Base-by-base conservation (phyloP, 2,329 filamentous ascomycete genomes). In the Aureobasidium zeae region DNA sequence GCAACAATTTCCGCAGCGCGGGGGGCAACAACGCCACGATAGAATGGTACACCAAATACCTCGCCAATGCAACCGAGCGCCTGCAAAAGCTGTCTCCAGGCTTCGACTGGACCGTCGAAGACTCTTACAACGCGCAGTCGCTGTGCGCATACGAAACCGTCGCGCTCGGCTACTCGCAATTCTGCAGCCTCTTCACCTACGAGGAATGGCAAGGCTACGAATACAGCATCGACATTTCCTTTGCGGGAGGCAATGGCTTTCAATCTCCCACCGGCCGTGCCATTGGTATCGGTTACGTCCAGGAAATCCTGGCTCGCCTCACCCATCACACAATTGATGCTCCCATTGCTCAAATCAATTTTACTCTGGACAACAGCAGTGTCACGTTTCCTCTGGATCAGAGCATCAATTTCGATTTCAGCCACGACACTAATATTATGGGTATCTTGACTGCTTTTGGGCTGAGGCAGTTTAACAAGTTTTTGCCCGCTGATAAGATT, bases 141-240 rank as follows among this genome's bases (percentile, higher is more conserved):
- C 69, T 87, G 57, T 88, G 83, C 53, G 77, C 83, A 0, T 88
- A 87, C 55, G 83, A 88, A 60, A 86, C 81, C 0, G 73, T 85
- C n/a, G 77, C 80, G 1, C 79, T 82, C 47, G 83, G 83, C 16
- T 87, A 78, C 64, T 84, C 79, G 52, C 71, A 70, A 8, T 88
- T 84, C 65, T 88, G 83, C 56, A 67, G 76, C 17, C 69, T 88
- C 3, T 88, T 87, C 57, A 86, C 77, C 0, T 84, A 80, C 51
- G 69, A 79, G 15, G 83, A 88, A 57, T 88, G 82, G 82, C 63
- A 75, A 37, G 75, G 71, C 28, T 87, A 81, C 55, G 78, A 79
- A 45, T 88, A 88, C 61, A 73, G 74, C 3, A 68, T 81, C 45
- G 83, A 87, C 51, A 67, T 87, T 25, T 62, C 57, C 22, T 87